Conservation (phyloP, 129 eudicot species). For the Daucus carota region DH1_v3.0 NC_030386.2:14811001-14811500, state of each 20-base stretch:
- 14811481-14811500: too few relatives aligned
- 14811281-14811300: constrained; percentile 4
- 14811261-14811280: constrained; percentile 94
- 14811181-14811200: constrained; percentile 87
- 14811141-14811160: not conserved
- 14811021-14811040: constrained; percentile 89
- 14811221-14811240: constrained; percentile 88
- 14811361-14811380: not conserved
- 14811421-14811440: not conserved
- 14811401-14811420: not conserved
- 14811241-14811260: constrained; percentile 96
- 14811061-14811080: constrained; percentile 66
- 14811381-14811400: not conserved
- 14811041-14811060: constrained; percentile 63
- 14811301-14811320: not conserved
- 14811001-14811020: constrained; percentile 77
- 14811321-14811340: not conserved
- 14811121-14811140: not conserved
- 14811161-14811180: constrained; percentile 13
- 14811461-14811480: too few relatives aligned
- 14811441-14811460: not conserved
- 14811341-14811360: not conserved
- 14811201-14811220: constrained; percentile 88
- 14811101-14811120: not conserved
- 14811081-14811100: constrained; percentile 77